Base-by-base conservation (phyloP, 2,329 filamentous ascomycete species). In the Leptodontidium sp. region DNA sequence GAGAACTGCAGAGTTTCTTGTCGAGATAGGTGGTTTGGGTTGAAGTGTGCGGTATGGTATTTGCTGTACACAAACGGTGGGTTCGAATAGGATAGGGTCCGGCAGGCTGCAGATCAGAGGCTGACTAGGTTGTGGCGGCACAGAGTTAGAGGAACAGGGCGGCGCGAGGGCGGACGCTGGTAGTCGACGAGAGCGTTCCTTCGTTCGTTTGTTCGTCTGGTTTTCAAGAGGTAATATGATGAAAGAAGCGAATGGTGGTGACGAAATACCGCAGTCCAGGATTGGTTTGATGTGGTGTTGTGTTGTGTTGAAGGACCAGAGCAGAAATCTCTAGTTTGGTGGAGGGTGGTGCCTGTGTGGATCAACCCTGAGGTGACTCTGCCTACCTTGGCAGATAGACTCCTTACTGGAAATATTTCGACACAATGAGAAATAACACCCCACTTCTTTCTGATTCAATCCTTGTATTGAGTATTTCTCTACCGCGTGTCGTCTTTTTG, bases 41-140 rank as follows among this genome's bases (percentile, higher is more conserved):
- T 9, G 7, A 57, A 35, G 12, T 53, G 21, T 57, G 17, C 40
- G 29, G n/a, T 58, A 58, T n/a, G 53, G 32, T 43, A 32, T 32
- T 32, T 32, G 53, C 53, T 29, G 24, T 26, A 35, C 1, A 55
- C 12, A 35, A 8, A 55, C 12, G 35, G 52, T 9, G 29, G 29
- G 26, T n/a, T 55, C 52, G 26, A 52, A n/a, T 5, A 29, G 2
- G 15, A n/a, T 5, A 29, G 2, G 15, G 43, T 24, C 4, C 17
- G 61, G 61, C 26, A 45, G 61, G 35, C 21, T 64, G 61, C 50
- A 64, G 43, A 35, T 64, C 61, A 64, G 43, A 35, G 61, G 35
- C 32, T 50, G 29, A 26, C 32, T 35, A 8, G 35, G 38, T 1
- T 52, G 12, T 17, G 45, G 24, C 29, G 17, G 45, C 45, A n/a